Evolutionary conservation across 1,139 yeast genomes (phyloP).

Genomic region (Scheffersomyces illinoinensis): DNA sequence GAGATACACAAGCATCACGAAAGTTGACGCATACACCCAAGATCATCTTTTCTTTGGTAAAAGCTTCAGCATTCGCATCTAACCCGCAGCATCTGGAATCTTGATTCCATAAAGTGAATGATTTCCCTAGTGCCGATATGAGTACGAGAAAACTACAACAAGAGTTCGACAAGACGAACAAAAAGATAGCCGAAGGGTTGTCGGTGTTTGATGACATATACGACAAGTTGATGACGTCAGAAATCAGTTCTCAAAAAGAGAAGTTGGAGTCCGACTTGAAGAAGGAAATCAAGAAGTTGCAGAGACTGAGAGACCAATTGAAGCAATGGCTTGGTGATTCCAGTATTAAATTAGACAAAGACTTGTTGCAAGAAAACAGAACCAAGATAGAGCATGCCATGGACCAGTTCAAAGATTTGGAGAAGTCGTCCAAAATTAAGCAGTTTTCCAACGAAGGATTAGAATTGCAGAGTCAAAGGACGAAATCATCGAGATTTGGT

Average conservation of each 20-base stretch:
- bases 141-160: constrained; percentile 52
- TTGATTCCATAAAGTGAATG: neutral
- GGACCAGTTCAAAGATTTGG: constrained; percentile 96
- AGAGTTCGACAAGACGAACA: constrained; percentile 95
- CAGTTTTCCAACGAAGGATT: constrained; percentile 95
- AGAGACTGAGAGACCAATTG: constrained; percentile 91
- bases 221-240: constrained; percentile 80
- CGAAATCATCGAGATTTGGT: constrained; percentile 44
- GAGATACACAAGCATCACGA: neutral
- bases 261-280: constrained; percentile 91
- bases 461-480: constrained; percentile 57
- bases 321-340: constrained; percentile 94
- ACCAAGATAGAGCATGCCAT: constrained; percentile 85
- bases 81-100: neutral
- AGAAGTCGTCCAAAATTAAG: constrained; percentile 91
- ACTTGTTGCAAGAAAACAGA: constrained; percentile 72
- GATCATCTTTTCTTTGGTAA: neutral
- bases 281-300: constrained; percentile 93
- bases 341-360: constrained; percentile 88
- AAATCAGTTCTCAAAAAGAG: constrained; percentile 88
- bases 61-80: neutral
- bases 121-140: constrained; percentile 21
- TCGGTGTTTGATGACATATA: constrained; percentile 83
- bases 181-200: constrained; percentile 93
- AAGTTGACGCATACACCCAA: neutral